Percentiles rank a stretch among this genome's conserved stretches.
Evolutionary conservation across 495 filamentous ascomycete genomes (phyloP).

Genomic region (Neurospora pannonica): DNA sequence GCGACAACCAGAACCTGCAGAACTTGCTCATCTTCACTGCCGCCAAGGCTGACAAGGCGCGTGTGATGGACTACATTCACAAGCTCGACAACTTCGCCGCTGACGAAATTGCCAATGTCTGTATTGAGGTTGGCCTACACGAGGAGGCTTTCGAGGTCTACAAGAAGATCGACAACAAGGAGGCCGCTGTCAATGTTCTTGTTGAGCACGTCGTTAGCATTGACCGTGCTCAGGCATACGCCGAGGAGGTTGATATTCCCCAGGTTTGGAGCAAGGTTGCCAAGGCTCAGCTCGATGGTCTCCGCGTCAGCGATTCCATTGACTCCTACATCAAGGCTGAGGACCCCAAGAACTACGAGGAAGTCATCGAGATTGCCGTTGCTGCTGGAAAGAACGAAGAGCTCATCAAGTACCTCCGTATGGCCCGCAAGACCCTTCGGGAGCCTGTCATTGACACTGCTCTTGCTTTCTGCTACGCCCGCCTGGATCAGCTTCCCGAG

Average conservation of each 20-base stretch:
- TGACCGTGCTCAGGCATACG: slow-evolving; percentile 92
- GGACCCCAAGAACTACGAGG: slow-evolving; percentile 85
- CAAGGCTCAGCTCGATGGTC: slow-evolving; percentile 95
- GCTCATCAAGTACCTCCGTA: slow-evolving; percentile 89
- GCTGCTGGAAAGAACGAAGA: slow-evolving; percentile 98
- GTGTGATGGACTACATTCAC: slow-evolving; percentile 96
- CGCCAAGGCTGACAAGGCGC: slow-evolving; percentile 89
- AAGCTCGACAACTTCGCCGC: slow-evolving; percentile 80
- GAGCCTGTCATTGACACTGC: slow-evolving; percentile 91
- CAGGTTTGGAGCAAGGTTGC: slow-evolving; percentile 99
- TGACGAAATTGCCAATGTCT: slow-evolving; percentile 85
- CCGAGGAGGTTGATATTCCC: slow-evolving; percentile 87
- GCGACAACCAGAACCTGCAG: slow-evolving; percentile 91
- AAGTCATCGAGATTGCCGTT: slow-evolving; percentile 94
- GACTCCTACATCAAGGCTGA: slow-evolving; percentile 94
- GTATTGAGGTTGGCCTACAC: slow-evolving; percentile 86
- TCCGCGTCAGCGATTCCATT: slow-evolving; percentile 86
- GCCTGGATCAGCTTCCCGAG: slow-evolving; percentile 82
- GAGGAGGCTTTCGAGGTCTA: slow-evolving; percentile 98
- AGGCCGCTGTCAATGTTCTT: slow-evolving; percentile 79
- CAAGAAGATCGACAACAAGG: slow-evolving; percentile 91
- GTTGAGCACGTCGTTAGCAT: slow-evolving; percentile 98
- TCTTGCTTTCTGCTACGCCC: slow-evolving; percentile 86
- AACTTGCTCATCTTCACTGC: slow-evolving; percentile 96
- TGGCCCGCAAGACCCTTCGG: slow-evolving; percentile 93